phyloP scores from a whole-genome alignment of 2,329 filamentous ascomycete species.

The Xylariaceae sp. region DNA sequence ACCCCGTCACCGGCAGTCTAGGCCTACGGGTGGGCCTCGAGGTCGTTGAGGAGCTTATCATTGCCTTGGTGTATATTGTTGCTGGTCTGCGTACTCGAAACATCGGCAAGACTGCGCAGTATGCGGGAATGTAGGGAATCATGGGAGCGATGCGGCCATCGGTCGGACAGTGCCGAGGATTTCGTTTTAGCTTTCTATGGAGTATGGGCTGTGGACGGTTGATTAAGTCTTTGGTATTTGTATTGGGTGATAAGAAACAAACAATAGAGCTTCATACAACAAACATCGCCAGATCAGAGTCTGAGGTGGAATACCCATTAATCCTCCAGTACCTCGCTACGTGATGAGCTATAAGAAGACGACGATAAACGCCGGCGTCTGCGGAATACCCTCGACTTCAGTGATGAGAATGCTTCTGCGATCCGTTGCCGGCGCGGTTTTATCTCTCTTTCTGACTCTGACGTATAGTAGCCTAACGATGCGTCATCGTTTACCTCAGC shows the following conservation, averaged over 20 bases:
- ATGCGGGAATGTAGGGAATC: too few species aligned
- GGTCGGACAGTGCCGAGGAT: too few species aligned
- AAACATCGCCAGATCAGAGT: too few species aligned
- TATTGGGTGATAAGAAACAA: too few species aligned
- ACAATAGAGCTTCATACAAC: too few species aligned
- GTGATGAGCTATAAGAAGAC: background rate
- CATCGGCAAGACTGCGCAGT: background rate
- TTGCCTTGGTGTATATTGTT: constrained; percentile 27
- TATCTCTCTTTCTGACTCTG: background rate
- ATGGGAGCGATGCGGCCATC: too few species aligned
- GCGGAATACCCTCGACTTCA: constrained; percentile 14
- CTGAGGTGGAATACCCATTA: background rate
- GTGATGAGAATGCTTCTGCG: constrained; percentile 6
- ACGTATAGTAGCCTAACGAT: constrained; percentile 1
- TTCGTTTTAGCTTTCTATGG: too few species aligned
- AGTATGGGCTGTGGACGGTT: too few species aligned
- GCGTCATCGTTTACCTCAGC: background rate
- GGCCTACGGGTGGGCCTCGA: constrained; percentile 31
- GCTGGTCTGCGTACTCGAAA: constrained; percentile 33
- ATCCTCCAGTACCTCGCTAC: background rate
- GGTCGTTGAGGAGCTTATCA: constrained; percentile 35
- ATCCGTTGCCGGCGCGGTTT: constrained; percentile 9
- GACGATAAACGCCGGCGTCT: constrained; percentile 12
- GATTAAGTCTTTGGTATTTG: too few species aligned
- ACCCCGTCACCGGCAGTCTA: constrained; percentile 31